Base-by-base conservation (phyloP, 352 stramenopile genomes). In the Phytophthora parvispora region DNA sequence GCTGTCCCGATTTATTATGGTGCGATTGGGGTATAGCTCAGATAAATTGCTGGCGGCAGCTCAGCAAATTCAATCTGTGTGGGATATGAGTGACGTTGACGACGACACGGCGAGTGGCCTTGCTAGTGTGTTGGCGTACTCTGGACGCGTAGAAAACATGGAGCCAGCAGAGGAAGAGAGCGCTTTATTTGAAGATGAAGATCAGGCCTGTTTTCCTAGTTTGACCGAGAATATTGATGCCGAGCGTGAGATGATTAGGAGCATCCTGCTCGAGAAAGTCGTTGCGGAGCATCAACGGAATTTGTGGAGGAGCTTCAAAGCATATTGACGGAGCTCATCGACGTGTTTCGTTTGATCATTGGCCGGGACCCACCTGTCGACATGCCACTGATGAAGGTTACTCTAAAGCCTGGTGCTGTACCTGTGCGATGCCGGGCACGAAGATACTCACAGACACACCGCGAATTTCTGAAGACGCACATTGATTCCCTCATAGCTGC, bases 341-440 rank as follows among this genome's bases (percentile, higher is more conserved):
- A 65, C n/a, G 64, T 61, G n/a, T 71, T 71, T 32, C 54, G 64
- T 20, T 6, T 71, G 1, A 0, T 48, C 3, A 55, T 65, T 15
- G 48, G 64, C 4, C 20, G 48, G 3, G 64, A 71, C 24, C 64
- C 55, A 8, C 54, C 54, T 0, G 63, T 70, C 10, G 54, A 64
- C 15, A 70, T 70, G 54, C 45, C 54, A 25, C 63, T 47, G 2
- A 70, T 70, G 63, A 36, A 64, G 28, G 20, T 64, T 1, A 64
- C 36, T 1, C 27, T 61, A 2, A 67, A 61, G 20, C 36, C n/a
- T 6, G 54, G 54, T 3, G 47, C 63, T 24, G 18, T 29, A 20
- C 63, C 54, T 0, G 34, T 60, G 3, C 32, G 31, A 20, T 70
- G 63, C 22, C 28, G 22, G 18, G 53, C 63, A 15, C 48, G 63